Conservation (phyloP, 768 basidiomycete genomes). For the Mycena sanguinolenta region DNA sequence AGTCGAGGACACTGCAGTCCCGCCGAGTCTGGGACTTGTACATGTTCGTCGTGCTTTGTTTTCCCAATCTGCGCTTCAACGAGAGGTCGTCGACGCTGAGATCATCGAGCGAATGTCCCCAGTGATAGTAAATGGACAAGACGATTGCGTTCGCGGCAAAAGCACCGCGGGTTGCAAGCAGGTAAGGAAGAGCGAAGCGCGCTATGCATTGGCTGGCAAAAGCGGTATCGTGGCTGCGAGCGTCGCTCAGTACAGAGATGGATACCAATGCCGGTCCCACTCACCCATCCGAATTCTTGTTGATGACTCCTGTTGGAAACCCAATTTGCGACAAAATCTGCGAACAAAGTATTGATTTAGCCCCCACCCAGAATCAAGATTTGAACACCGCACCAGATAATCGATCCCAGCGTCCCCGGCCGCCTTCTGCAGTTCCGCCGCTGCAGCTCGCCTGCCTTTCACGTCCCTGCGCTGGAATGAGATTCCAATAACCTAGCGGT, state of each 20-base stretch:
- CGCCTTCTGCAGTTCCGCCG: not conserved
- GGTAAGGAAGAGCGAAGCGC: slow-evolving; percentile 19
- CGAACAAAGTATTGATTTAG: not conserved
- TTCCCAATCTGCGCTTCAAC: not conserved
- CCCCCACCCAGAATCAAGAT: too few relatives aligned
- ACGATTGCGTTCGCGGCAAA: slow-evolving; percentile 14
- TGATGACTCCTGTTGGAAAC: not conserved
- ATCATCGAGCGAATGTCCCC: slow-evolving; percentile 8
- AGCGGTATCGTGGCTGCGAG: not conserved
- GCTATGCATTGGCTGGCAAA: slow-evolving; percentile 16
- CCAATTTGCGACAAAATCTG: slow-evolving; percentile 17
- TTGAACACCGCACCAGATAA: not conserved
- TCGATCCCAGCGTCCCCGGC: slow-evolving; percentile 1
- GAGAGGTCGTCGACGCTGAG: slow-evolving; percentile 15
- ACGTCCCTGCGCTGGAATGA: not conserved
- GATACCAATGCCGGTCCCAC: too few relatives aligned
- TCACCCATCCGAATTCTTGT: not conserved
- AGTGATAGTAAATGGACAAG: not conserved
- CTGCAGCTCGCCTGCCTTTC: slow-evolving; percentile 16
- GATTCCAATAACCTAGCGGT: too few relatives aligned
- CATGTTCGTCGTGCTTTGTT: not conserved
- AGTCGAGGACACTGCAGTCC: not conserved
- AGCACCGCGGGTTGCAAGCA: not conserved
- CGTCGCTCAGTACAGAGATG: too few relatives aligned
- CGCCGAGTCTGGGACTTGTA: not conserved